phyloP scores from a whole-genome alignment of 495 filamentous ascomycete genomes.

The Choiromyces venosus region DNA sequence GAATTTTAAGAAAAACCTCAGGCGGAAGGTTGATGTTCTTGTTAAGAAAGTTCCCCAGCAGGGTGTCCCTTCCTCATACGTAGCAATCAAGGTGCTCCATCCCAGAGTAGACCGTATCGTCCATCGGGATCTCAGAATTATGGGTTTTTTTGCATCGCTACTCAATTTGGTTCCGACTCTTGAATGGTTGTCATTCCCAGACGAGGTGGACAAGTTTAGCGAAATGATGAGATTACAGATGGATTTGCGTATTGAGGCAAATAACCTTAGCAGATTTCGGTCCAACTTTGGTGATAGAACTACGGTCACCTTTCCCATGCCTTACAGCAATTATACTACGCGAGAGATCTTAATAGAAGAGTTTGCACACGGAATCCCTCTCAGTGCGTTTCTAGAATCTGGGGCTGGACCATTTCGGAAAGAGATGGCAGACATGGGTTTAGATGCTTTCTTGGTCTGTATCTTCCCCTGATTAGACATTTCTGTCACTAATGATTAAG shows the following conservation, averaged over 20 bases:
- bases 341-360: slow-evolving; percentile 91
- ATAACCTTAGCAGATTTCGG: slow-evolving; percentile 83
- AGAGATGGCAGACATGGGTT: slow-evolving; percentile 90
- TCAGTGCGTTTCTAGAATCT: slow-evolving; percentile 80
- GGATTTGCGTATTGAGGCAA: slow-evolving; percentile 88
- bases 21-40: slow-evolving; percentile 75
- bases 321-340: slow-evolving; percentile 84
- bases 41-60: slow-evolving; percentile 78
- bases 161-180: slow-evolving; percentile 90
- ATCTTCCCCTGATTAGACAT: slow-evolving; percentile 4
- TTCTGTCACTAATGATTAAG: slow-evolving; percentile 9
- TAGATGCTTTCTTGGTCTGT: slow-evolving; percentile 78
- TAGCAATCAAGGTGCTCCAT: slow-evolving; percentile 95
- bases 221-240: slow-evolving; percentile 98
- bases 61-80: slow-evolving; percentile 77
- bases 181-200: slow-evolving; percentile 94
- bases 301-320: slow-evolving; percentile 94
- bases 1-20: slow-evolving; percentile 61
- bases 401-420: slow-evolving; percentile 89
- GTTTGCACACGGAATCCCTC: slow-evolving; percentile 87
- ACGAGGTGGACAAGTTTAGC: slow-evolving; percentile 89
- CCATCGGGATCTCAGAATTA: slow-evolving; percentile 81
- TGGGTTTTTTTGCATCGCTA: slow-evolving; percentile 81
- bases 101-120: slow-evolving; percentile 85
- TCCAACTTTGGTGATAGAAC: slow-evolving; percentile 82